phyloP scores from a whole-genome alignment of 495 filamentous ascomycete species.

The Daldinia decipiens region DNA sequence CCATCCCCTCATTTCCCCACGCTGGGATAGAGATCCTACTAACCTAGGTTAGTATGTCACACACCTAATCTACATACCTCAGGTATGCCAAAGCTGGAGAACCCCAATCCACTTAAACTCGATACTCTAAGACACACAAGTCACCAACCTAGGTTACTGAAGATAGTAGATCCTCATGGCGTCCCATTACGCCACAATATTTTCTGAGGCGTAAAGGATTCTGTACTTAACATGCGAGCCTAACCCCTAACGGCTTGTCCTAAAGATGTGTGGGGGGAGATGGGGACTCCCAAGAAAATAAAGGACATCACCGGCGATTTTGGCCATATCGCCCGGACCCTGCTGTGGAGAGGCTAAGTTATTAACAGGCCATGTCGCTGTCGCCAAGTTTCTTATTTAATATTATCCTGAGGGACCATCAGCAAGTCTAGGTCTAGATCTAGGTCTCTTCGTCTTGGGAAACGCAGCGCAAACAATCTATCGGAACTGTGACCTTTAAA shows the following conservation, averaged over 20 bases:
- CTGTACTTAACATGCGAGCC: constrained; percentile 9
- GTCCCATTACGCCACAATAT: constrained; percentile 10
- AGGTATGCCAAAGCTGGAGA: neutral
- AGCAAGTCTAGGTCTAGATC: neutral
- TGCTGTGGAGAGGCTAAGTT: neutral
- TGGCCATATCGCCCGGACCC: neutral
- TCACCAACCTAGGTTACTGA: no score
- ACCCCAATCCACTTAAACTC: constrained; percentile 1
- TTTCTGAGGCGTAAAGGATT: constrained; percentile 8
- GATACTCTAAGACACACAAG: neutral
- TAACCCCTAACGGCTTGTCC: neutral
- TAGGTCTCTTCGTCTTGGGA: neutral
- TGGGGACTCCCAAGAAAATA: neutral
- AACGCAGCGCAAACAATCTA: neutral
- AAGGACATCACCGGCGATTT: constrained; percentile 5
- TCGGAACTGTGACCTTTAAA: neutral
- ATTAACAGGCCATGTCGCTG: neutral
- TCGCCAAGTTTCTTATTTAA: neutral
- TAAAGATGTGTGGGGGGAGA: neutral
- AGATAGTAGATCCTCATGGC: neutral
- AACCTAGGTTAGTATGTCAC: no score
- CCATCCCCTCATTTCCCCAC: constrained; percentile 3
- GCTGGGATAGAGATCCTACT: neutral
- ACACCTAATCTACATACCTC: neutral
- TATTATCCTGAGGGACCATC: neutral